These are phyloP conservation scores for Durusdinium trenchii DNA, from an alignment of 73 alveolate genomes.

Conservation along the genomic window DNA sequence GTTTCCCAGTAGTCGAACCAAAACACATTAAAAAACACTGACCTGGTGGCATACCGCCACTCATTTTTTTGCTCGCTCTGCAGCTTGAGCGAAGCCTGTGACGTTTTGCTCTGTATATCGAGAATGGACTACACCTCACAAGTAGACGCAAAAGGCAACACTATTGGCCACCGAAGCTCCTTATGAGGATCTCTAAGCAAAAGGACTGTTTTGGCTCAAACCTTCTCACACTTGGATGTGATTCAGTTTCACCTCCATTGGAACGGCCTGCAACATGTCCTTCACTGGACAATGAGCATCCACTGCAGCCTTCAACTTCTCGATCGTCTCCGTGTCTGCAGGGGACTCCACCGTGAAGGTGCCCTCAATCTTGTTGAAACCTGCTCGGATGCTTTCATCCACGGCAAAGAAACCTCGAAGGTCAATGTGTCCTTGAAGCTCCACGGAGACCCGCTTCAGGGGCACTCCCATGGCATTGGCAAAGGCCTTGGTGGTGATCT, in stretches of 20 bases:
- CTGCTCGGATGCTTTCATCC: constrained; percentile 75
- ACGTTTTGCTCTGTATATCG: too few relatives aligned
- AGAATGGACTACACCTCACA: too few relatives aligned
- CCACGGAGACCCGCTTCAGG: constrained; percentile 37
- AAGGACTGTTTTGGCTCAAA: too few relatives aligned
- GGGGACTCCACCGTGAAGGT: constrained; percentile 87
- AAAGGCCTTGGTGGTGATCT: constrained; percentile 82
- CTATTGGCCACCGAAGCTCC: too few relatives aligned
- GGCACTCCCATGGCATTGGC: constrained; percentile 95
- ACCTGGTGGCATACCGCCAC: too few relatives aligned
- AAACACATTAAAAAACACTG: too few relatives aligned
- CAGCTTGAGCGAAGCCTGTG: too few relatives aligned
- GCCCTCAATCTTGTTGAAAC: constrained; percentile 71
- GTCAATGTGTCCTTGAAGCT: constrained; percentile 58
- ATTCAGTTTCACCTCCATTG: constrained; percentile 62
- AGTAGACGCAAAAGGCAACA: too few relatives aligned
- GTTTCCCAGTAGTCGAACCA: too few relatives aligned
- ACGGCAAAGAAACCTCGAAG: constrained; percentile 72
- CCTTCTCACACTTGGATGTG: constrained; percentile 29
- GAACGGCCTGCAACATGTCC: constrained; percentile 86
- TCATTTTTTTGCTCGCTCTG: too few relatives aligned
- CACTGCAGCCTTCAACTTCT: constrained; percentile 76
- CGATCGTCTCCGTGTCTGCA: constrained; percentile 49
- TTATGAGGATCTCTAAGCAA: too few relatives aligned
- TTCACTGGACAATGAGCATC: constrained; percentile 85